These are phyloP conservation scores for Penicillium sumatraense DNA, from an alignment of 2,329 filamentous ascomycete species.

Conservation along the genomic window DNA sequence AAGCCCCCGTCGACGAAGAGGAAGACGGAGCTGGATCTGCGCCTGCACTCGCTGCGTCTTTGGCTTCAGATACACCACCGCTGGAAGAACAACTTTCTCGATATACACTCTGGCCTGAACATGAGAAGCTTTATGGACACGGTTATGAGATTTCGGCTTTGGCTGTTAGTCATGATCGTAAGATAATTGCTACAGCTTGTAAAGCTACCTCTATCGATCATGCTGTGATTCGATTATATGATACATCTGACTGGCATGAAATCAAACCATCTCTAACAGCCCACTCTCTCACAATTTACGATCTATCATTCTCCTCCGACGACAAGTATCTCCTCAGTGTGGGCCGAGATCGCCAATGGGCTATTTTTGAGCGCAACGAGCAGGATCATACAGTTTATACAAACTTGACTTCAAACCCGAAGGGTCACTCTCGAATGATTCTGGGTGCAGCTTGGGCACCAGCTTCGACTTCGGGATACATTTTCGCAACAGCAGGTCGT, in stretches of 20 bases:
- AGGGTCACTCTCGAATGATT: constrained; percentile 92
- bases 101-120: constrained; percentile 92
- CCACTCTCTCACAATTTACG: constrained; percentile 84
- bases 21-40: constrained; percentile 47
- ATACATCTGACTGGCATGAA: constrained; percentile 86
- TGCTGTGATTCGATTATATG: constrained; percentile 89
- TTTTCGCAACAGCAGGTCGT: constrained; percentile 86
- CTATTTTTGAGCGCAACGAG: constrained; percentile 67
- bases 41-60: constrained; percentile 26
- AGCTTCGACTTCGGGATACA: constrained; percentile 32
- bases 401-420: constrained; percentile 69
- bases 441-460: constrained; percentile 85
- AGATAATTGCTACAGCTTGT: constrained; percentile 85
- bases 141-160: constrained; percentile 95
- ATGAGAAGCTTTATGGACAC: constrained; percentile 96
- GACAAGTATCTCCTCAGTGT: constrained; percentile 81
- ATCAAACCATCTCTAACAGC: constrained; percentile 80
- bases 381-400: constrained; percentile 55
- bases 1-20: constrained; percentile 35
- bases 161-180: constrained; percentile 74
- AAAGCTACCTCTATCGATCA: constrained; percentile 91
- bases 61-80: constrained; percentile 74
- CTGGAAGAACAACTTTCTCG: constrained; percentile 87
- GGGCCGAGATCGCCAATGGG: constrained; percentile 90
- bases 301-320: constrained; percentile 77